Percentiles rank a stretch among this genome's conserved stretches.
phyloP scores from a whole-genome alignment of 345 rosid genomes.

The Carallia brachiata region DNA sequence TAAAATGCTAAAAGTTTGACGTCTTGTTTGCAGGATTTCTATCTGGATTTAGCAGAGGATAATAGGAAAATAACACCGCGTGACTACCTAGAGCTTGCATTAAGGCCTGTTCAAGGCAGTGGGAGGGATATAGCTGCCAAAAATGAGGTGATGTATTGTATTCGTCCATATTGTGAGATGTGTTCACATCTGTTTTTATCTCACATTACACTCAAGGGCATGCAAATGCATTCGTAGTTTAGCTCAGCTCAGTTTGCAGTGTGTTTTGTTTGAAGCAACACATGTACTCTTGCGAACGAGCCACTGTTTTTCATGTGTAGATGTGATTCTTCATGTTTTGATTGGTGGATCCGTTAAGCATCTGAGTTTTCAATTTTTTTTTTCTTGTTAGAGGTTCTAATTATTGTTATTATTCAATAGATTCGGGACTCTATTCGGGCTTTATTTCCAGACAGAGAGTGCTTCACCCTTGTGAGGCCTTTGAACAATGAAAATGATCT shows the following conservation, averaged over 20 bases:
- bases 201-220: no score
- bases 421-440: constrained; percentile 91
- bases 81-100: constrained; percentile 91
- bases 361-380: background rate
- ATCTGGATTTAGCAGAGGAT: constrained; percentile 83
- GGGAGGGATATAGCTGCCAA: constrained; percentile 81
- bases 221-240: no score
- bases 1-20: background rate
- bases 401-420: constrained; percentile 34
- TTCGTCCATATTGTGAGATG: background rate
- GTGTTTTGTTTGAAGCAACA: background rate
- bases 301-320: background rate
- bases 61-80: constrained; percentile 81
- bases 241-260: background rate
- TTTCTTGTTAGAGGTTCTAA: constrained; percentile 21
- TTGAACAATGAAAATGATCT: constrained; percentile 84
- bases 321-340: background rate
- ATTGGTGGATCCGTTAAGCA: background rate
- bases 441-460: constrained; percentile 93
- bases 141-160: constrained; percentile 72
- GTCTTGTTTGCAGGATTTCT: constrained; percentile 65
- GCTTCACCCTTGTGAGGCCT: constrained; percentile 90
- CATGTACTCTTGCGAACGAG: background rate
- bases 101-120: constrained; percentile 78
- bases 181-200: no score